phyloP scores from a whole-genome alignment of 768 basidiomycete genomes.

The Mycena epipterygia region DNA sequence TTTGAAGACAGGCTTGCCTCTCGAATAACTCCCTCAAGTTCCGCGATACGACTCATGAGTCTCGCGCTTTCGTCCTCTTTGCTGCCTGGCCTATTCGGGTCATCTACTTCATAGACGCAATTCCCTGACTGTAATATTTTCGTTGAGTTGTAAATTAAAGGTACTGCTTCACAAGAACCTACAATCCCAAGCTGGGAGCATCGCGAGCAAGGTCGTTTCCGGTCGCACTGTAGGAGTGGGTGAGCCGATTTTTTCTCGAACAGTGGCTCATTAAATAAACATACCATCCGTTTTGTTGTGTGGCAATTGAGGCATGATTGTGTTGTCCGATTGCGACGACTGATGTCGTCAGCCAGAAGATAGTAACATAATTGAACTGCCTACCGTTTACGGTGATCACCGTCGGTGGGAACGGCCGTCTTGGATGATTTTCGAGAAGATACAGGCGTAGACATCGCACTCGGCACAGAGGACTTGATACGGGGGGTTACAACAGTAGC shows the following conservation, averaged over 20 bases:
- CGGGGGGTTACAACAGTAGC: neutral
- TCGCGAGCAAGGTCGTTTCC: slow-evolving; percentile 28
- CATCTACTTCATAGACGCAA: slow-evolving; percentile 31
- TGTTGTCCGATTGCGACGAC: slow-evolving; percentile 32
- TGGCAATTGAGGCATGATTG: slow-evolving; percentile 33
- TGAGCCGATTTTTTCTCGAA: neutral
- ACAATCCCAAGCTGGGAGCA: slow-evolving; percentile 32
- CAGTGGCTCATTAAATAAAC: neutral
- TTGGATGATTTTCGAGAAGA: slow-evolving; percentile 15
- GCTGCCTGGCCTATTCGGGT: slow-evolving; percentile 14
- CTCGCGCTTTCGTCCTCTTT: slow-evolving; percentile 12
- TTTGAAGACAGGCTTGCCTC: slow-evolving; percentile 8
- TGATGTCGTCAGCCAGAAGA: neutral
- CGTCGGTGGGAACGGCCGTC: slow-evolving; percentile 7
- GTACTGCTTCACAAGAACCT: neutral
- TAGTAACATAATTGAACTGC: too few relatives aligned
- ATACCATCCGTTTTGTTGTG: slow-evolving; percentile 31
- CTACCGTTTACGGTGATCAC: slow-evolving; percentile 33
- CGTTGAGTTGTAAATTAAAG: neutral
- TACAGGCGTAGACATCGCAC: slow-evolving; percentile 22
- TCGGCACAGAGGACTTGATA: neutral
- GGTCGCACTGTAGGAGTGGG: slow-evolving; percentile 14
- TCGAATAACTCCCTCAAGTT: slow-evolving; percentile 35
- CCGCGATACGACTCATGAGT: slow-evolving; percentile 29
- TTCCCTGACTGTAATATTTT: slow-evolving; percentile 7